Base-by-base conservation (phyloP, 139 green algal genomes). In the Chlamydomonas urium region DNA sequence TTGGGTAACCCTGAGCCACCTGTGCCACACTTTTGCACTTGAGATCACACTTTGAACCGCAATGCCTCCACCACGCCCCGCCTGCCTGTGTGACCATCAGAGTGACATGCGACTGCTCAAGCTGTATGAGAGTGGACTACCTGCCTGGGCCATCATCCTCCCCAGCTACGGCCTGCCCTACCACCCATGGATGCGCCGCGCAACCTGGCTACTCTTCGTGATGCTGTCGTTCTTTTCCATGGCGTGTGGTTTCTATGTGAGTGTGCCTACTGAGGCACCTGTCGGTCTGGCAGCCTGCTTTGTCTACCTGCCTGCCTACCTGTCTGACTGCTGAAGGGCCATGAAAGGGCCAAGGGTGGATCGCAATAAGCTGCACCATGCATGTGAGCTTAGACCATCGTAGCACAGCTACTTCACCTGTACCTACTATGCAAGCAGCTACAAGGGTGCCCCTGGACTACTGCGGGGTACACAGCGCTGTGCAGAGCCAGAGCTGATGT, bases 101-200 rank as follows among this genome's bases (percentile, higher is more conserved):
- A 82, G 72, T 38, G 81, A 96, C 71, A 71, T 93, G 63, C 80
- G 85, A 2, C 79, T 96, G 50, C 79, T 96, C 31, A 89, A 90
- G 75, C 75, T 94, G 69, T 93, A 93, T 47, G 88, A 93, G 59
- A 87, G 78, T 56, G 89, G 84, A 0, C 69, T 94, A 50, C 89
- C 90, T 0, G 58, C 78, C 3, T 96, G 90, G 90, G 90, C 90
- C 0, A 69, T 91, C 2, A 83, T 91, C 38, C 70, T 92, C 71
- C 90, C 90, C 0, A 74, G 68, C 0, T 92, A 86, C 57, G 86
- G 84, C 50, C 34, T 90, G 48, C 66, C 33, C 10, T 92, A 92
- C 80, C 75, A 90, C 1, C 90, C 90, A 42, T 95, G 90, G 90
- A 81, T 96, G 72, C 85, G 90, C 5, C 72, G 65, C 0, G 58